phyloP scores from a whole-genome alignment of 495 filamentous ascomycete species.

The Chaetomium fimeti region DNA sequence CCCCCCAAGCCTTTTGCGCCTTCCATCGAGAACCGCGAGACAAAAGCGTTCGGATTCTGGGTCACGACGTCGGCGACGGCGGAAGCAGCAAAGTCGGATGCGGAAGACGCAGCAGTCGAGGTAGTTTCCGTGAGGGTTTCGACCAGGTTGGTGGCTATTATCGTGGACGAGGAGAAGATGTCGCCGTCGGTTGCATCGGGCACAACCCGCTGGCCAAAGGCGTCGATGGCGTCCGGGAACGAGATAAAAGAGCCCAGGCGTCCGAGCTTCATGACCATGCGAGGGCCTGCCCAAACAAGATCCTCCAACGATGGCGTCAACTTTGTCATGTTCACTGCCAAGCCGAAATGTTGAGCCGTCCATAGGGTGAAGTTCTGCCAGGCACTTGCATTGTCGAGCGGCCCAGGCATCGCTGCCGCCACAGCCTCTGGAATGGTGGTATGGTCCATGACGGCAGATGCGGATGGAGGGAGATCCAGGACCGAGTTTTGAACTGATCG shows the following conservation, averaged over 20 bases:
- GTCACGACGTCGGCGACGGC: constrained; percentile 33
- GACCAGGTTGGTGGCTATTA: constrained; percentile 25
- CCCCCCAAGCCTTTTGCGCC: constrained; percentile 65
- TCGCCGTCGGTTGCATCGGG: constrained; percentile 54
- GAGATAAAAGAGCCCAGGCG: constrained; percentile 58
- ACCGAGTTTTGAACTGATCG: not conserved
- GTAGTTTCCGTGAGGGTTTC: constrained; percentile 33
- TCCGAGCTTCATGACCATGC: constrained; percentile 63
- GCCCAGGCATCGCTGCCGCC: constrained; percentile 18
- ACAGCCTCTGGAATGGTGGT: constrained; percentile 23
- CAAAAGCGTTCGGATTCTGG: constrained; percentile 42
- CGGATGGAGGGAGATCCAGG: not conserved
- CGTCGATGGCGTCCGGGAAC: constrained; percentile 62
- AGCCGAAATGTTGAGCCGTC: constrained; percentile 43
- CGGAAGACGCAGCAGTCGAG: constrained; percentile 18
- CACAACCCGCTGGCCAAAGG: constrained; percentile 59
- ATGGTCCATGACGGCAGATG: constrained; percentile 16
- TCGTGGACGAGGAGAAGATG: constrained; percentile 36
- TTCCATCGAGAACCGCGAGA: constrained; percentile 52
- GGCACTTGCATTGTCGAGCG: constrained; percentile 41
- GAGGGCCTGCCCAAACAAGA: constrained; percentile 58
- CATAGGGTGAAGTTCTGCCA: constrained; percentile 51
- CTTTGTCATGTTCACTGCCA: constrained; percentile 45
- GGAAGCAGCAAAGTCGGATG: constrained; percentile 21
- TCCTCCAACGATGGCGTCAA: constrained; percentile 53